Conservation (phyloP, 83 land plant genomes). For the Picea abies region DNA sequence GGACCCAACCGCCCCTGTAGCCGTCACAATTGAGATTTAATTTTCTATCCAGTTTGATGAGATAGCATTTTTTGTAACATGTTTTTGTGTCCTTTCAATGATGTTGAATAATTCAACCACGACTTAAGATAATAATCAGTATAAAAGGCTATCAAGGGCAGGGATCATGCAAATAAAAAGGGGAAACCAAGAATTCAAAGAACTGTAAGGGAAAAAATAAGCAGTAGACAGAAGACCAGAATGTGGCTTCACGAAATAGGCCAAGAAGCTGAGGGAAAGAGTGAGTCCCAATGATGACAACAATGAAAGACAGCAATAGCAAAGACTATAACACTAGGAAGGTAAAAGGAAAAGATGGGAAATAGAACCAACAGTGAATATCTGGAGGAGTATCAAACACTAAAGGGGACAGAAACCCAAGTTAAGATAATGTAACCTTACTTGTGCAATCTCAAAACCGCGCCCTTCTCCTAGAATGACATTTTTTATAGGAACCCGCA, state of each 20-base stretch:
- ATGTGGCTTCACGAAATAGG: too few relatives aligned
- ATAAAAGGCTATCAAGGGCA: neutral
- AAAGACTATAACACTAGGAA: neutral
- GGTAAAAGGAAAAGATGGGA: neutral
- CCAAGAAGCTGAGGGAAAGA: neutral
- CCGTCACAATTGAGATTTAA: neutral
- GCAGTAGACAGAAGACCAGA: too few relatives aligned
- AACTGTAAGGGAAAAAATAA: neutral
- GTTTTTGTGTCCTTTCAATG: too few relatives aligned
- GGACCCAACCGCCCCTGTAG: slow-evolving; percentile 97
- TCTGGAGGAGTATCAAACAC: neutral
- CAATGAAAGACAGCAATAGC: neutral
- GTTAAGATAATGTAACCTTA: slow-evolving; percentile 13
- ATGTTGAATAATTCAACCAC: too few relatives aligned
- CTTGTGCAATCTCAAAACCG: slow-evolving; percentile 99
- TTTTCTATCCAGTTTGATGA: too few relatives aligned
- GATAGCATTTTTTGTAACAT: too few relatives aligned
- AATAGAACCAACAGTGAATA: neutral
- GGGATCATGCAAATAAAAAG: neutral
- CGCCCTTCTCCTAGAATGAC: slow-evolving; percentile 92
- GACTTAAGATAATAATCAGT: neutral
- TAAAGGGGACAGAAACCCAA: neutral
- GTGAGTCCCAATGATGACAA: neutral
- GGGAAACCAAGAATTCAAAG: neutral
- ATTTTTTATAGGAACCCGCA: slow-evolving; percentile 74